These are phyloP conservation scores for Aspergillus latus DNA, from an alignment of 2,329 filamentous ascomycete genomes.

Conservation along the genomic window DNA sequence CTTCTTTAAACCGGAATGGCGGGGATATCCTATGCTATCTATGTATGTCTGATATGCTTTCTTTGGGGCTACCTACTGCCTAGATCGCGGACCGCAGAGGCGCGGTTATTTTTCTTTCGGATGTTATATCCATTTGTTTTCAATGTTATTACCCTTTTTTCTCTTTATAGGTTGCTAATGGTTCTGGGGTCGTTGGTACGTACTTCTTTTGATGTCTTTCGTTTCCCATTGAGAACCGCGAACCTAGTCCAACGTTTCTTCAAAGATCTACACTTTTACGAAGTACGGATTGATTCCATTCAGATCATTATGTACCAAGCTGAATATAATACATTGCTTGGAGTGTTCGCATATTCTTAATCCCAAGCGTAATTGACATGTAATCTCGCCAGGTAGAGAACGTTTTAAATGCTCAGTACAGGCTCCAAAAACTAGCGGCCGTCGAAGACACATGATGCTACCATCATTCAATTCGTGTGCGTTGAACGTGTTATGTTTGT, in stretches of 20 bases:
- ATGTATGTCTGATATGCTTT: background rate
- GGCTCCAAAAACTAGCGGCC: too few relatives aligned
- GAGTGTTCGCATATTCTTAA: too few relatives aligned
- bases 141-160: background rate
- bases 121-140: background rate
- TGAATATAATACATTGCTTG: too few relatives aligned
- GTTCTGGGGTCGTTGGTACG: background rate
- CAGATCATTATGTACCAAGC: too few relatives aligned
- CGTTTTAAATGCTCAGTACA: too few relatives aligned
- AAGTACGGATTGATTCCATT: too few relatives aligned
- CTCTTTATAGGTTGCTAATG: background rate
- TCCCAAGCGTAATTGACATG: too few relatives aligned
- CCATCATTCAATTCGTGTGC: background rate
- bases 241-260: too few relatives aligned
- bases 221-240: background rate
- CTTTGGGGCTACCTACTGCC: background rate
- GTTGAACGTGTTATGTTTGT: background rate
- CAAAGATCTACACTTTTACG: too few relatives aligned
- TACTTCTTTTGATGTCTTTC: background rate
- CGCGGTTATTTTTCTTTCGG: background rate
- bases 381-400: too few relatives aligned
- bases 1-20: background rate
- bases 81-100: background rate
- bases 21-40: slow-evolving; percentile 1
- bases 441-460: too few relatives aligned